A percentile compares a stretch with the other conserved stretches of the same genome.
Conservation (phyloP, 768 basidiomycete species). For the Hygrocybe punicea region DNA sequence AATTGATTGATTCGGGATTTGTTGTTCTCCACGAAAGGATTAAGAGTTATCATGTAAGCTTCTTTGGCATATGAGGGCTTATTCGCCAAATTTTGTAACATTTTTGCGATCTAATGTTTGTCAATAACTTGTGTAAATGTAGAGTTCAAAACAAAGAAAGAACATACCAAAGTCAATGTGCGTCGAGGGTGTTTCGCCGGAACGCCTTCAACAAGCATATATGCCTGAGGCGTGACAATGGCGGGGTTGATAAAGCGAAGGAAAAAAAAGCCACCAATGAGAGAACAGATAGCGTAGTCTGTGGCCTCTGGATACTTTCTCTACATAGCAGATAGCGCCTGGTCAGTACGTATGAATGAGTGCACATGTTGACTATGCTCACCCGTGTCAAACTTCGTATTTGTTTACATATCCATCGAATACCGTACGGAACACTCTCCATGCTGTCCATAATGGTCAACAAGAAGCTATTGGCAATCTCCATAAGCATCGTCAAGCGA, state of each 20-base stretch:
- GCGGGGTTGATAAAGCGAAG: slow-evolving; percentile 99
- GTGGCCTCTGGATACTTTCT: slow-evolving; percentile 98
- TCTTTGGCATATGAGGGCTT: slow-evolving; percentile 98
- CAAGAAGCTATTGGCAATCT: slow-evolving; percentile 97
- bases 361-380: slow-evolving; percentile 24
- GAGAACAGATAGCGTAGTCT: slow-evolving; percentile 96
- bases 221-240: slow-evolving; percentile 97
- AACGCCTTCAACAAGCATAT: slow-evolving; percentile 98
- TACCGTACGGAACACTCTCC: slow-evolving; percentile 98
- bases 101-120: slow-evolving; percentile 84
- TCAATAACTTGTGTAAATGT: slow-evolving; percentile 3
- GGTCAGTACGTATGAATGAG: slow-evolving; percentile 5
- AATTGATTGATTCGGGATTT: slow-evolving; percentile 97
- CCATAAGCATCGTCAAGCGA: slow-evolving; percentile 97
- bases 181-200: slow-evolving; percentile 97
- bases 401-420: slow-evolving; percentile 99
- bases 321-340: slow-evolving; percentile 40
- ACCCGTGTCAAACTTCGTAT: slow-evolving; percentile 95
- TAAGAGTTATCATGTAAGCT: slow-evolving; percentile 96
- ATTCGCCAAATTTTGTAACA: slow-evolving; percentile 98
- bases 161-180: slow-evolving; percentile 78
- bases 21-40: slow-evolving; percentile 98
- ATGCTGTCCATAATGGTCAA: slow-evolving; percentile 97
- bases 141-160: neutral
- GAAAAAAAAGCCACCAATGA: slow-evolving; percentile 99